Evolutionary conservation across 148 eudicot species (phyloP), one percentile per base, ranked within the genome.

Genomic region (Camellia granthamiana): DNA sequence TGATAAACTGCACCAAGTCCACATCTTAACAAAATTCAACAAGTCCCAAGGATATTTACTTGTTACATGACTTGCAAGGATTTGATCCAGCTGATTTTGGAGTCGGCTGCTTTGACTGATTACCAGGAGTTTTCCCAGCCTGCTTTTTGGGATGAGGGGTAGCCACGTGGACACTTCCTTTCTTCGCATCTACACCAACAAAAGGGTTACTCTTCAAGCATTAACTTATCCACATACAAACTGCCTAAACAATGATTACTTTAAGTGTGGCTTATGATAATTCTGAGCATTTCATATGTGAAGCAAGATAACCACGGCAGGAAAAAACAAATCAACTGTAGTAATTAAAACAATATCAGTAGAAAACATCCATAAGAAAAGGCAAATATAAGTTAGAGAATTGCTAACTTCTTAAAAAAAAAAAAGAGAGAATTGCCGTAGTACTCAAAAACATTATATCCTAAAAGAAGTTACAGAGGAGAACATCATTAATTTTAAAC

Each of bases 91-190:
- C 87, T 1, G 93, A 85, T 75, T 89, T 83, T 56, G 93, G 89
- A 58, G 88, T 88, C 86, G 85, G 88, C 89, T 86, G 92, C 76
- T 88, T 91, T 21, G 88, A 70, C 84, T 91, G 91, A 82, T 80
- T 86, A n/a, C 88, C 94, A 43, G 89, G 85, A 42, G 89, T 80
- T 83, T 93, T 93, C n/a, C 89, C 95, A 59, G 92, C 84, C 70
- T 90, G 88, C 73, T 93, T 93, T 38, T 91, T 78, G 3, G 97
- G 97, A 83, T 93, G 81, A 49, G 97, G 95, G 1, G 95, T 93
- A 19, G 87, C 95, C 47, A 93, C 90, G 82, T 89, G 95, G 44
- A 13, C 91, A 61, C 81, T 80, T n/a, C 69, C 79, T 81, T 93
- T 90, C 85, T 90, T 93, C 69, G 90, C 89, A 68, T 89, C 97